phyloP scores from a whole-genome alignment of 371 early-diverging fungal species.

The Actinomucor elegans region DNA sequence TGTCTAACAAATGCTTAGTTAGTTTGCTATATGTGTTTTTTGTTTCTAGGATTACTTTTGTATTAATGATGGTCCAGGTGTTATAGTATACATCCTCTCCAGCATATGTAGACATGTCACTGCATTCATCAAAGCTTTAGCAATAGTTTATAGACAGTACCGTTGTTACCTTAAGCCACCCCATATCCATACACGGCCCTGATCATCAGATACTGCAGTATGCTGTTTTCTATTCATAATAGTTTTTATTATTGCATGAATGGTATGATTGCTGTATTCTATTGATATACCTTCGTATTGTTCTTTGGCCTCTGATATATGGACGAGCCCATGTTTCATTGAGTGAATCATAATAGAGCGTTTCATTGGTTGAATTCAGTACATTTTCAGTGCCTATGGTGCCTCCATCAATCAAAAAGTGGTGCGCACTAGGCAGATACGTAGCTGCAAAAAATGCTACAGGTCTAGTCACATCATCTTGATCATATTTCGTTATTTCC shows the following conservation, averaged over 20 bases:
- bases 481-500: not conserved
- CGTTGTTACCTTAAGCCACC: conserved; percentile 37
- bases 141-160: too few relatives aligned
- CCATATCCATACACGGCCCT: conserved; percentile 42
- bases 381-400: too few relatives aligned
- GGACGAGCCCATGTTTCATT: conserved; percentile 13
- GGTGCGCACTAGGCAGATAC: conserved; percentile 11
- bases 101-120: conserved; percentile 14
- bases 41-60: conserved; percentile 16
- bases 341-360: conserved; percentile 16
- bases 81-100: conserved; percentile 19
- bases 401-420: conserved; percentile 32
- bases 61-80: conserved; percentile 34
- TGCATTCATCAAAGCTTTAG: not conserved
- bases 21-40: too few relatives aligned
- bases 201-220: conserved; percentile 29
- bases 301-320: conserved; percentile 1
- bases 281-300: conserved; percentile 7
- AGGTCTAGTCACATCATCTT: conserved; percentile 4
- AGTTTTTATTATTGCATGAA: conserved; percentile 1
- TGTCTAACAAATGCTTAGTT: too few relatives aligned
- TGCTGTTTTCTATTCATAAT: conserved; percentile 27
- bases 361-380: not conserved
- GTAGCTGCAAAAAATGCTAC: conserved; percentile 26
- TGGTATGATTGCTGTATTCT: not conserved